Percentiles rank a stretch among this genome's conserved stretches.
Evolutionary conservation across 352 stramenopile genomes (phyloP).

Genomic region (Phytophthora europaea): DNA sequence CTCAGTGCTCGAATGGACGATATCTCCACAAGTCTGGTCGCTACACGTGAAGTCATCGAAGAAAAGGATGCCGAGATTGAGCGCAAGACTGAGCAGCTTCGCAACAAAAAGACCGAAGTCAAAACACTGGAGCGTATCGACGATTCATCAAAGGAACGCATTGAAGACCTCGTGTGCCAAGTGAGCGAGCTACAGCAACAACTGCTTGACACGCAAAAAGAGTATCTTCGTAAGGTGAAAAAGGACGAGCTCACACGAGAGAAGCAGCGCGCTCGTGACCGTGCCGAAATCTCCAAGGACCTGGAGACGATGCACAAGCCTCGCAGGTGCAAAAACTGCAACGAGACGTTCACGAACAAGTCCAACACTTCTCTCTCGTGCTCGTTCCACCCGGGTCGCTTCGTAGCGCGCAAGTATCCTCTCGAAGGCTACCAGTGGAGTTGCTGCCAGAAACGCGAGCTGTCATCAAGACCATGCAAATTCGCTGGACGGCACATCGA

Average conservation of each 20-base stretch:
- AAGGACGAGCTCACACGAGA: constrained; percentile 74
- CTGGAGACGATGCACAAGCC: constrained; percentile 82
- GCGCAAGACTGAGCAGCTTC: constrained; percentile 71
- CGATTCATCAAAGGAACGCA: constrained; percentile 80
- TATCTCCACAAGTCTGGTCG: constrained; percentile 54
- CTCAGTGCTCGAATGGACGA: constrained; percentile 62
- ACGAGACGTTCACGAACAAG: constrained; percentile 85
- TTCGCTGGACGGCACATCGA: constrained; percentile 82
- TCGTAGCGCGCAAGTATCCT: constrained; percentile 80
- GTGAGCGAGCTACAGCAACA: constrained; percentile 77
- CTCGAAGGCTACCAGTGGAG: constrained; percentile 88
- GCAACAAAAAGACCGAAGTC: constrained; percentile 83
- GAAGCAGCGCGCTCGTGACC: constrained; percentile 73
- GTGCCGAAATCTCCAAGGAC: constrained; percentile 75
- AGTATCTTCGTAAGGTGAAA: constrained; percentile 86
- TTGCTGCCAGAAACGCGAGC: constrained; percentile 85
- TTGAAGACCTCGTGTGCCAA: constrained; percentile 81
- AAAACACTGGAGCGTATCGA: constrained; percentile 83
- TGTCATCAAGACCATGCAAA: constrained; percentile 82
- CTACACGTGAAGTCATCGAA: constrained; percentile 58
- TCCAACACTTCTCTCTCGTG: constrained; percentile 86
- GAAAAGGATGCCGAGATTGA: constrained; percentile 74
- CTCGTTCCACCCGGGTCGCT: constrained; percentile 81
- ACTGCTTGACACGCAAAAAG: constrained; percentile 81
- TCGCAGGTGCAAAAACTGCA: constrained; percentile 83